phyloP scores from a whole-genome alignment of 2,329 filamentous ascomycete genomes.

The Claviceps maximensis region DNA sequence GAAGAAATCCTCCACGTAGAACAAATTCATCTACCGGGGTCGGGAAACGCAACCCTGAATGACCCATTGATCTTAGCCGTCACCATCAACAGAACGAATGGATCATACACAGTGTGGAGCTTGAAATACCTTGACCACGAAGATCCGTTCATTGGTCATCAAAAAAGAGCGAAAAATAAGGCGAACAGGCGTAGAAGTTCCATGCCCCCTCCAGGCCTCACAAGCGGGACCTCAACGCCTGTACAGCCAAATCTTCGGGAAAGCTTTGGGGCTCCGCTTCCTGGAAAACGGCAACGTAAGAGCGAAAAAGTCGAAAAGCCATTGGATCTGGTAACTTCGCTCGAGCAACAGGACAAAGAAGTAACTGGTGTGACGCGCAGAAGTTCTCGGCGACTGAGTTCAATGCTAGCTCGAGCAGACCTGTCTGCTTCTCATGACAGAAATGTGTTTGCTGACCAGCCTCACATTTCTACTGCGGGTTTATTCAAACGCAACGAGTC shows the following conservation, averaged over 20 bases:
- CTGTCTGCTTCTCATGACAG: slow-evolving; percentile 75
- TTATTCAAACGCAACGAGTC: slow-evolving; percentile 57
- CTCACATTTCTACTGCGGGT: slow-evolving; percentile 24
- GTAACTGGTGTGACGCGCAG: slow-evolving; percentile 39
- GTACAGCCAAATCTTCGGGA: slow-evolving; percentile 59
- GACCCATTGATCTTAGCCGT: slow-evolving; percentile 58
- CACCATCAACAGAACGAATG: slow-evolving; percentile 65
- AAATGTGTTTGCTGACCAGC: slow-evolving; percentile 61
- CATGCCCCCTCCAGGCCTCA: slow-evolving; percentile 53
- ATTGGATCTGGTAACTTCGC: slow-evolving; percentile 51
- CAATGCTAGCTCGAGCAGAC: slow-evolving; percentile 75
- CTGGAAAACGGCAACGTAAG: slow-evolving; percentile 40
- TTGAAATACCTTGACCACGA: slow-evolving; percentile 63
- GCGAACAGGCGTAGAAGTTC: slow-evolving; percentile 44
- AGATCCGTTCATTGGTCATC: slow-evolving; percentile 36
- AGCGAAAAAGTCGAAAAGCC: slow-evolving; percentile 38
- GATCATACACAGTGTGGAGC: slow-evolving; percentile 74
- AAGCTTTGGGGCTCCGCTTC: slow-evolving; percentile 52
- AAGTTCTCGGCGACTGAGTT: slow-evolving; percentile 73
- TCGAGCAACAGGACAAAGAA: slow-evolving; percentile 54
- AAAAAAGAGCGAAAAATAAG: slow-evolving; percentile 32
- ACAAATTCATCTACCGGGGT: slow-evolving; percentile 43
- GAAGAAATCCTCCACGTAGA: slow-evolving; percentile 83
- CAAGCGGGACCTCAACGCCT: slow-evolving; percentile 67
- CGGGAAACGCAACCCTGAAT: slow-evolving; percentile 20